Evolutionary conservation across 1,284 basidiomycete genomes (phyloP), one percentile per base, ranked within the genome.

Genomic region (Malassezia yamatoensis): DNA sequence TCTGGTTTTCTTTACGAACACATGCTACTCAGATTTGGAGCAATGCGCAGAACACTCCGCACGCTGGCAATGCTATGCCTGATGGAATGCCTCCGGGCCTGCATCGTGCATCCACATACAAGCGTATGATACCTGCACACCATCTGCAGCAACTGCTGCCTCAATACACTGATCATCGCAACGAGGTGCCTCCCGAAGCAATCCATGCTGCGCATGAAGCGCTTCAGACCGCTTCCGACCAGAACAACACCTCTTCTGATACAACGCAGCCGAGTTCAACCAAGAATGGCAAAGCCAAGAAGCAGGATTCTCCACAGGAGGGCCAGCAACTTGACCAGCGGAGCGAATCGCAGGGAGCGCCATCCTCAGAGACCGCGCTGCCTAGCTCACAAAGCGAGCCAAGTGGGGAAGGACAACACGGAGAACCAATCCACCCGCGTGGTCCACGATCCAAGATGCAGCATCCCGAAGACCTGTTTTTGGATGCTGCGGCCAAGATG

Each of bases 1-100:
- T 98, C 0, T 98, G 94, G 94, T 99, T 98, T 80, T 96, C 93
- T 43, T 82, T 99, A 16, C 86, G 90, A 43, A 99, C 94, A 0
- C 94, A 99, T 74, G 94, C 94, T 3, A 86, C 87, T 13, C 94
- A 98, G 75, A 99, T 99, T 66, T 99, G 94, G 94, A 91, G 98
- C 75, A 96, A 96, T 70, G 45, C 69, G 75, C 81, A 56, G 74
- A 11, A 32, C 18, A 62, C 34, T 45, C 15, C 24, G 29, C 34
- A 34, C 52, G 67, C 46, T 24, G 65, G 43, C 54, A 72, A 53
- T 5, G 56, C 74, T 16, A 64, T 81, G 78, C 62, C 67, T 45
- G 61, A 65, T 20, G 47, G 56, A 6, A 57, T 61, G 15, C 43
- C 65, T n/a, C 64, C 67, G 5, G 59, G 63, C 6, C 71, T 77